phyloP scores from a whole-genome alignment of 2,329 filamentous ascomycete species.

The Thielaviopsis musarum region DNA sequence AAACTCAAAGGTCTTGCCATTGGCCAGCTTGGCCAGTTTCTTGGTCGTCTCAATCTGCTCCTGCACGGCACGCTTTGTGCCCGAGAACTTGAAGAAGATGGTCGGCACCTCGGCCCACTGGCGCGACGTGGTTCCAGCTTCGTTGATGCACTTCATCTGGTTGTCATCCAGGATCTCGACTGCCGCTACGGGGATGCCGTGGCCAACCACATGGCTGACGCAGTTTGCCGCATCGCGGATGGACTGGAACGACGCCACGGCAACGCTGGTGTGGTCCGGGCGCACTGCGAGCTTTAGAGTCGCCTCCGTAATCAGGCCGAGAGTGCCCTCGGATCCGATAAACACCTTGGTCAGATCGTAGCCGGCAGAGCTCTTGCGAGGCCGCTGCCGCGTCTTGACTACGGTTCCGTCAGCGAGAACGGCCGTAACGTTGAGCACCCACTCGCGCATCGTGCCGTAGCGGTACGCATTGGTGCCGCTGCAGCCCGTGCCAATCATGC shows the following conservation, averaged over 20 bases:
- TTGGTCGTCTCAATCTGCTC: slow-evolving; percentile 60
- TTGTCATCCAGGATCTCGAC: slow-evolving; percentile 85
- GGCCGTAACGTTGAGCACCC: slow-evolving; percentile 74
- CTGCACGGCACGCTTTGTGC: slow-evolving; percentile 53
- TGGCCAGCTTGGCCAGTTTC: slow-evolving; percentile 40
- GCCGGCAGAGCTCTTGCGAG: slow-evolving; percentile 76
- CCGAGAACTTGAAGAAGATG: slow-evolving; percentile 71
- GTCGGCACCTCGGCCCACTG: slow-evolving; percentile 58
- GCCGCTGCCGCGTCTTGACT: slow-evolving; percentile 75
- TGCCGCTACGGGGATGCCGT: slow-evolving; percentile 74
- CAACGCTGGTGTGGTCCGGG: slow-evolving; percentile 65
- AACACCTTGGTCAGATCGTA: slow-evolving; percentile 85
- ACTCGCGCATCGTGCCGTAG: slow-evolving; percentile 90
- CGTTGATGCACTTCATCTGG: slow-evolving; percentile 60
- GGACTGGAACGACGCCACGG: slow-evolving; percentile 43
- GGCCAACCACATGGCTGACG: slow-evolving; percentile 61
- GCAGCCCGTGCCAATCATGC: slow-evolving; percentile 62
- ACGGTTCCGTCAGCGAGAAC: slow-evolving; percentile 81
- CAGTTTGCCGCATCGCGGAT: slow-evolving; percentile 62
- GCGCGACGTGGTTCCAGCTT: slow-evolving; percentile 47
- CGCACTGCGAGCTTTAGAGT: slow-evolving; percentile 73
- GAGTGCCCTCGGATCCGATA: slow-evolving; percentile 79
- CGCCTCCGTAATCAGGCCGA: slow-evolving; percentile 82
- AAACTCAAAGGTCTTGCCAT: slow-evolving; percentile 60
- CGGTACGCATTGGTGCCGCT: slow-evolving; percentile 79